phyloP scores from a whole-genome alignment of 2,329 filamentous ascomycete species.

The Talaromyces atroroseus region DNA sequence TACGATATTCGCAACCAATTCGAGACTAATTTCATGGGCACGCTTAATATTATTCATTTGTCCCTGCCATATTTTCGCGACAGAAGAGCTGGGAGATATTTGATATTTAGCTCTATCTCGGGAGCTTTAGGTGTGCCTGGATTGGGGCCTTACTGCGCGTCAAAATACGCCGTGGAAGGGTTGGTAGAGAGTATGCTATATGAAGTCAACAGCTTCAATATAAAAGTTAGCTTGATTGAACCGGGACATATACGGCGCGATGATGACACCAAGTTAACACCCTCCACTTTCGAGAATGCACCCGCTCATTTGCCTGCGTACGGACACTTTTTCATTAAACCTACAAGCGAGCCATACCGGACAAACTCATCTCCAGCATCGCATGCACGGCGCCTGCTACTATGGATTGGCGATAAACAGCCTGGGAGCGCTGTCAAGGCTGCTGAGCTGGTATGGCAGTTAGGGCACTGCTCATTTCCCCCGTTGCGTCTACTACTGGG shows the following conservation, averaged over 20 bases:
- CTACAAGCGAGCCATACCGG: constrained; percentile 74
- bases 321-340: constrained; percentile 88
- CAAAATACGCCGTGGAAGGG: constrained; percentile 94
- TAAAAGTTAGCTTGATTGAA: constrained; percentile 90
- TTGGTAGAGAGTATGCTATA: constrained; percentile 96
- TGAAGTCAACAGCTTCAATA: constrained; percentile 84
- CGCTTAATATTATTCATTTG: constrained; percentile 84
- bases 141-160: constrained; percentile 88
- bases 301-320: constrained; percentile 65
- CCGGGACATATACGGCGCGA: constrained; percentile 84
- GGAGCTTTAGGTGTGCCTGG: constrained; percentile 92
- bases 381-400: constrained; percentile 84
- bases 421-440: constrained; percentile 90
- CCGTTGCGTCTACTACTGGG: constrained; percentile 81
- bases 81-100: constrained; percentile 70
- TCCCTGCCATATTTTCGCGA: constrained; percentile 82
- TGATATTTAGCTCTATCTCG: constrained; percentile 90
- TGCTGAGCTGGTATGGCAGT: constrained; percentile 87
- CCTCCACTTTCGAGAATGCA: constrained; percentile 23
- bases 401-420: constrained; percentile 90
- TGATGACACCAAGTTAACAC: constrained; percentile 48
- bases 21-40: constrained; percentile 96
- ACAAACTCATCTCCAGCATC: constrained; percentile 73
- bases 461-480: constrained; percentile 91
- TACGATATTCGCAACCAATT: constrained; percentile 93